Evolutionary conservation across 2,329 filamentous ascomycete species (phyloP).

Genomic region (Neophaeococcomyces aloes): DNA sequence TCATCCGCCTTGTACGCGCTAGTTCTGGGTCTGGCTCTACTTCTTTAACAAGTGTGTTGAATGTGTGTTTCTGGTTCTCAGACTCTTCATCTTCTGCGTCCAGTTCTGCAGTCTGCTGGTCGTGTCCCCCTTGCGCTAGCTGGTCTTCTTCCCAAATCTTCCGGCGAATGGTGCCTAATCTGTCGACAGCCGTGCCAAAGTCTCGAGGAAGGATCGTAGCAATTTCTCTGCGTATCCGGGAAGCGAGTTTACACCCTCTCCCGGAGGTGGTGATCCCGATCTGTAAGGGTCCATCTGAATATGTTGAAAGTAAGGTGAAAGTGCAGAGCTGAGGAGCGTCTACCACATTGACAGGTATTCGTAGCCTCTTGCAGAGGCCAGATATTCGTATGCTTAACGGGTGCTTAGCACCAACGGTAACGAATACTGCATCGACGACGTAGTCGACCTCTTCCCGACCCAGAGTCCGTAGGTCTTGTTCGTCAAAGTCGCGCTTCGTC

Average conservation of each 20-base stretch:
- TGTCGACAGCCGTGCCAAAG: conserved; percentile 65
- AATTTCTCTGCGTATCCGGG: conserved; percentile 79
- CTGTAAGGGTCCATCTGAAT: conserved; percentile 83
- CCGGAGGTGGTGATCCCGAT: conserved; percentile 94
- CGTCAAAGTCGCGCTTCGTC: conserved; percentile 48
- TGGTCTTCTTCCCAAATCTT: conserved; percentile 67
- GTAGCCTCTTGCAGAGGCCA: conserved; percentile 60
- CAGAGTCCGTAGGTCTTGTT: conserved; percentile 60
- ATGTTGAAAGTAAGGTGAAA: conserved; percentile 78
- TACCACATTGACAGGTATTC: conserved; percentile 87
- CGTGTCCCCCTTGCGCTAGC: conserved; percentile 19
- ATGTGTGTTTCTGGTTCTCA: conserved; percentile 60
- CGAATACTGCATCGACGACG: conserved; percentile 86
- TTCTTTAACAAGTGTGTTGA: conserved; percentile 66
- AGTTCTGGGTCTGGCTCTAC: conserved; percentile 59
- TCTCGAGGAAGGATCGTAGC: conserved; percentile 64
- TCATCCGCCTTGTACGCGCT: conserved; percentile 68
- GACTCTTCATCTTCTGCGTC: conserved; percentile 41
- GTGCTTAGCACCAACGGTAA: conserved; percentile 52
- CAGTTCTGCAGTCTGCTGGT: conserved; percentile 34
- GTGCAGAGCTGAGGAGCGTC: conserved; percentile 80
- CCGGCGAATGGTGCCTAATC: conserved; percentile 62
- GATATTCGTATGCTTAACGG: conserved; percentile 55
- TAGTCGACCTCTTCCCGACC: conserved; percentile 68
- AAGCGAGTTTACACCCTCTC: conserved; percentile 84